A percentile compares a stretch with the other conserved stretches of the same genome.
phyloP scores from a whole-genome alignment of 345 rosid genomes.

The Lepidium didymum region DNA sequence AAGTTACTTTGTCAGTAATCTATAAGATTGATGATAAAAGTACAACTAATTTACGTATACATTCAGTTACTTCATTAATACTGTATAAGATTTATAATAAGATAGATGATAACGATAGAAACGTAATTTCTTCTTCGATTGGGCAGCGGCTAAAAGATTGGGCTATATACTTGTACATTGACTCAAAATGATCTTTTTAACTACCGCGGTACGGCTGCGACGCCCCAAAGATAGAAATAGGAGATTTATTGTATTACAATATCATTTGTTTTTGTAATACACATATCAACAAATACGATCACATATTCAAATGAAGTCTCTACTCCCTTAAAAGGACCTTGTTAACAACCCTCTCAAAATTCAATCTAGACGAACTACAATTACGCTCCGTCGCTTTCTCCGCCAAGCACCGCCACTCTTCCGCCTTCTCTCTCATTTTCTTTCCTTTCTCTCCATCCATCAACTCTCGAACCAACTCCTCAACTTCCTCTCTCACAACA shows the following conservation, averaged over 20 bases:
- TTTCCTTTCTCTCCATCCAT: constrained; percentile 44
- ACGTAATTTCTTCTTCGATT: no score
- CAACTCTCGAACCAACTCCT: constrained; percentile 37
- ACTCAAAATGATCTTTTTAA: neutral
- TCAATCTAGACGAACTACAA: constrained; percentile 29
- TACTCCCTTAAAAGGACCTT: constrained; percentile 6
- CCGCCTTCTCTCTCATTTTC: constrained; percentile 37
- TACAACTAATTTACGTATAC: neutral
- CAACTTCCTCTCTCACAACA: constrained; percentile 43
- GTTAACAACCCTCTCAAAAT: constrained; percentile 22
- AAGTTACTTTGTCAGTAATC: neutral
- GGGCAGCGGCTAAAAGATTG: neutral
- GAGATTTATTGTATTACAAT: no score
- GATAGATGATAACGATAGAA: no score
- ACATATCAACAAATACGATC: no score
- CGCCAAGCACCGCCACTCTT: constrained; percentile 35
- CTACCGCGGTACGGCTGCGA: neutral
- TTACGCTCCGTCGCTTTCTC: constrained; percentile 6
- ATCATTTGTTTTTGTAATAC: no score
- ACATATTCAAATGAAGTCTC: no score
- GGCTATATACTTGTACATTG: neutral
- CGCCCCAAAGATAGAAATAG: no score
- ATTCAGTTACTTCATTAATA: no score
- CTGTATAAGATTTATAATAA: neutral
- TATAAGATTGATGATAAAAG: neutral